Percentiles rank a stretch among this genome's conserved stretches.
Conservation (phyloP, 352 stramenopile genomes). For the Globisporangium uncinulatum region DNA sequence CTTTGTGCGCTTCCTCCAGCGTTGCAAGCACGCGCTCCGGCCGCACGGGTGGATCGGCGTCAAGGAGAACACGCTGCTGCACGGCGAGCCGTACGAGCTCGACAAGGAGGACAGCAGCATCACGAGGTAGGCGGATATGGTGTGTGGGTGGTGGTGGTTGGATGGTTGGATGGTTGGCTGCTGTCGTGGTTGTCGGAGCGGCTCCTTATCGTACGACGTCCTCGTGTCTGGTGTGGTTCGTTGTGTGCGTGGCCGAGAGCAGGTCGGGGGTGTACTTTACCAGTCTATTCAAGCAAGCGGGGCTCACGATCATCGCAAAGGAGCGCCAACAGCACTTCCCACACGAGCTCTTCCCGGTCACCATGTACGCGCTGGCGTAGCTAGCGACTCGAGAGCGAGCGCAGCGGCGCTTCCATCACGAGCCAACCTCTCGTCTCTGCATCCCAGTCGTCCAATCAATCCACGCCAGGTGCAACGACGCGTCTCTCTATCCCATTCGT, state of each 20-base stretch:
- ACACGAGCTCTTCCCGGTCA: constrained; percentile 93
- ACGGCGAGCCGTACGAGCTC: constrained; percentile 80
- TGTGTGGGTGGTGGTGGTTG: too few species aligned
- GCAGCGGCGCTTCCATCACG: background rate
- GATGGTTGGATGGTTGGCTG: too few species aligned
- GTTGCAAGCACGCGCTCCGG: constrained; percentile 72
- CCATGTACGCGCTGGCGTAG: constrained; percentile 89
- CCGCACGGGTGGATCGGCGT: constrained; percentile 55
- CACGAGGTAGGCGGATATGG: constrained; percentile 45
- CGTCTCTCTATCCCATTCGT: background rate
- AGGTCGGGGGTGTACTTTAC: constrained; percentile 86
- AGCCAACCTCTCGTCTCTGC: too few species aligned
- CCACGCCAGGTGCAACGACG: too few species aligned
- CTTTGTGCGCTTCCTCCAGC: constrained; percentile 89
- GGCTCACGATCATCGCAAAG: constrained; percentile 80
- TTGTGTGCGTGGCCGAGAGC: background rate
- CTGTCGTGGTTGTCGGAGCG: too few species aligned
- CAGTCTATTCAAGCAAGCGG: constrained; percentile 89
- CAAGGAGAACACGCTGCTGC: constrained; percentile 91
- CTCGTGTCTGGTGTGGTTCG: background rate
- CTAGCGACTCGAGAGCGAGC: too few species aligned
- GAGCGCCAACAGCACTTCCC: constrained; percentile 91
- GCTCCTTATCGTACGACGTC: too few species aligned
- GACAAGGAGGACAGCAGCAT: constrained; percentile 94
- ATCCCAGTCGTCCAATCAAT: too few species aligned